These are phyloP conservation scores for Tephrocybe sp. DNA, from an alignment of 768 basidiomycete genomes.

Conservation along the genomic window DNA sequence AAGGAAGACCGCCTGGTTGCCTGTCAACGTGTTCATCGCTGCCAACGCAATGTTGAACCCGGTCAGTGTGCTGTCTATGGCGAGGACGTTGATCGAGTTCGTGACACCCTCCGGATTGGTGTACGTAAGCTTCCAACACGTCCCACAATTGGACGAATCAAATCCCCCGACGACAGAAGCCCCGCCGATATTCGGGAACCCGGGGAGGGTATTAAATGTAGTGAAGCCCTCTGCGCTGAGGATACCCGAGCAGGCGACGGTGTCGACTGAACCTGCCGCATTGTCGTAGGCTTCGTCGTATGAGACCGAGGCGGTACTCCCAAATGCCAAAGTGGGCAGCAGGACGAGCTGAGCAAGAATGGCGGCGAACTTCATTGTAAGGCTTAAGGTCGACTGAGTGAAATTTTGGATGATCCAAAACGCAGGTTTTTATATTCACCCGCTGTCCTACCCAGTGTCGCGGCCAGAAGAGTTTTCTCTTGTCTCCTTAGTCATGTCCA, in stretches of 20 bases:
- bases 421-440: too few relatives aligned
- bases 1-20: conserved; percentile 21
- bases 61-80: conserved; percentile 36
- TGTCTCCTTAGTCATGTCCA: too few relatives aligned
- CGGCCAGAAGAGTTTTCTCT: too few relatives aligned
- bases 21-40: conserved; percentile 37
- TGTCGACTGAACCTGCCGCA: conserved; percentile 26
- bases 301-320: conserved; percentile 15
- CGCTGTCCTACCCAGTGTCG: too few relatives aligned
- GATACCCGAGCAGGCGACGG: conserved; percentile 50
- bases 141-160: conserved; percentile 48
- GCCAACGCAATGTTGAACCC: conserved; percentile 26
- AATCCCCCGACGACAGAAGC: conserved; percentile 42
- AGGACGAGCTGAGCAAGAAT: conserved; percentile 25
- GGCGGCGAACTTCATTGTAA: conserved; percentile 34
- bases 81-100: conserved; percentile 41
- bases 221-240: conserved; percentile 37
- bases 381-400: background rate
- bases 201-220: conserved; percentile 46
- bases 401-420: too few relatives aligned
- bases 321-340: conserved; percentile 8
- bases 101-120: conserved; percentile 21
- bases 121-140: conserved; percentile 55
- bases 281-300: conserved; percentile 47
- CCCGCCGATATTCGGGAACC: conserved; percentile 55